Base-by-base conservation (phyloP, 2,329 filamentous ascomycete species). In the Fusarium sp. region DNA sequence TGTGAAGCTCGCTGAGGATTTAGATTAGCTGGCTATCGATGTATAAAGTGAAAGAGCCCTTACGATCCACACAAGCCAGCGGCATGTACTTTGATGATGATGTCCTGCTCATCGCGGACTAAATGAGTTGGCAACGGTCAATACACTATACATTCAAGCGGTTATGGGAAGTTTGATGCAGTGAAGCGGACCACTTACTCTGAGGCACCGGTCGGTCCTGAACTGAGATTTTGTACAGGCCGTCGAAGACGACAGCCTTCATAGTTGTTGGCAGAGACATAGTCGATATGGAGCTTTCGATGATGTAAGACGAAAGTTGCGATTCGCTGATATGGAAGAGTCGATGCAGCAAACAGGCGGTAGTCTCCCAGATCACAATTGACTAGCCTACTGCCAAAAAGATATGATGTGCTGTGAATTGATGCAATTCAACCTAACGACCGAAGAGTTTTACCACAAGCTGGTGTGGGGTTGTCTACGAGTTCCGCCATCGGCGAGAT, bases 11-110 rank as follows among this genome's bases (percentile, higher is more conserved):
- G 75, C 92, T 95, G n/a, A 20, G 14, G 17, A 15, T 36, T 44
- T 38, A 33, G 10, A 43, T 69, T 22, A 68, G 40, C 28, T 10
- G 7, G 28, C n/a, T 28, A 40, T 22, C 34, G 15, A 33, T 14
- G n/a, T 43, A 9, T 36, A 14, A 14, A 24, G 10, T 33, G 8
- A 31, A 39, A 9, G 6, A n/a, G 13, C n/a, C 58, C 88, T 76
- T 82, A 95, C 93, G 92, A 95, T 77, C 95, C 95, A 78, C 95
- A 98, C 33, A 98, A 86, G 17, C 93, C 95, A 26, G 94, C 92
- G 73, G 92, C 92, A 63, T 89, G 86, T 20, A 97, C 93, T 78
- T 93, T 95, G 75, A 97, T 88, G 71, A 97, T 90, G 60, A 95
- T 87, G 77, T 97, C 95, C 58, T 85, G 87, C 7, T 88, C 85